phyloP scores from a whole-genome alignment of 1,284 basidiomycete genomes.

The Ustilago curta region DNA sequence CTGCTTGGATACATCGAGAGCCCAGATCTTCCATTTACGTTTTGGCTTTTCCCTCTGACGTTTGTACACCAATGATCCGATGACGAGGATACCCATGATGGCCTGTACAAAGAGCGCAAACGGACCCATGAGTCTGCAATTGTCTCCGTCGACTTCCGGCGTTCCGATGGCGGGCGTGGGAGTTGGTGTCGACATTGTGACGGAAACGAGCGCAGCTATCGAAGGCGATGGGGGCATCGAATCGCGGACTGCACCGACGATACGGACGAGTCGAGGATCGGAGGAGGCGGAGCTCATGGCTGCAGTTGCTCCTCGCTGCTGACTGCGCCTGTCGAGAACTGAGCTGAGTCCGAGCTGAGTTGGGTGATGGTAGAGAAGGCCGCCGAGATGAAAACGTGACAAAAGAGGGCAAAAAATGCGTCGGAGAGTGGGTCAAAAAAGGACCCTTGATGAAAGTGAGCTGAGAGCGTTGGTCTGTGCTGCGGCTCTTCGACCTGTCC shows the following conservation, averaged over 20 bases:
- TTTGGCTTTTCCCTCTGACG: conserved; percentile 85
- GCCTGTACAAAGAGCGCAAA: conserved; percentile 75
- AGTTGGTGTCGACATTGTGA: conserved; percentile 19
- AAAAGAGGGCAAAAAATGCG: background rate
- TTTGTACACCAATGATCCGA: conserved; percentile 86
- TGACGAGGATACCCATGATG: conserved; percentile 86
- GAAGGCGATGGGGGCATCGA: conserved; percentile 15
- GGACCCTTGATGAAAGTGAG: conserved; percentile 1
- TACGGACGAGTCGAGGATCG: conserved; percentile 4
- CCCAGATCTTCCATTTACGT: conserved; percentile 92
- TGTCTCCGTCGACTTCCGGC: conserved; percentile 54
- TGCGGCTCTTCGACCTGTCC: too few relatives aligned
- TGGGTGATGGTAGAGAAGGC: too few relatives aligned
- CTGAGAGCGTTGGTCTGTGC: conserved; percentile 11
- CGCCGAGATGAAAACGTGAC: background rate
- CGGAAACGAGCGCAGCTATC: conserved; percentile 8
- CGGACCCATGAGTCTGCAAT: conserved; percentile 62
- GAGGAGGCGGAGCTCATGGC: conserved; percentile 22
- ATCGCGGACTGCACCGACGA: conserved; percentile 20
- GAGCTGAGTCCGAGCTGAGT: background rate
- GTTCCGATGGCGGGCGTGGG: conserved; percentile 28
- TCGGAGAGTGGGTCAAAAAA: background rate
- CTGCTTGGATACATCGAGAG: conserved; percentile 75
- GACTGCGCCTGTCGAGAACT: conserved; percentile 1
- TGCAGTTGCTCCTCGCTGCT: conserved; percentile 2